Evolutionary conservation across 352 stramenopile genomes (phyloP).

Genomic region (Blastocystis hominis): DNA sequence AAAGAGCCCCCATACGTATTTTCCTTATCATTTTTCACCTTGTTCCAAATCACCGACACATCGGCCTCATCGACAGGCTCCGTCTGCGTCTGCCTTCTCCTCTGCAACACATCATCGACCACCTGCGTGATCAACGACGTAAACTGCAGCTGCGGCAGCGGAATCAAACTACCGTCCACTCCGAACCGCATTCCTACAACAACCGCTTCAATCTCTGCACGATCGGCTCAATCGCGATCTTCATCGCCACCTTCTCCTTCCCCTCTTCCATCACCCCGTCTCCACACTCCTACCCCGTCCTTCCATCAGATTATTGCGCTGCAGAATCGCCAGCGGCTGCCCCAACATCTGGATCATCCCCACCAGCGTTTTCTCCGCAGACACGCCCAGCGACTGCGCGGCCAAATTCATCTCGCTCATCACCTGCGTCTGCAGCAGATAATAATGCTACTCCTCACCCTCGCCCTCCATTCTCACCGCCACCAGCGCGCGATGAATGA

Average conservation of each 20-base stretch:
- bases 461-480: not conserved
- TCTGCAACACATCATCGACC: not conserved
- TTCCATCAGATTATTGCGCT: not conserved
- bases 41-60: not conserved
- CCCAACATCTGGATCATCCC: not conserved
- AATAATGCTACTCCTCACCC: constrained; percentile 16
- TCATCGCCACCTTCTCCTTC: constrained; percentile 26
- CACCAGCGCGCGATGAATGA: not conserved
- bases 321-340: not conserved
- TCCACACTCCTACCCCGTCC: not conserved
- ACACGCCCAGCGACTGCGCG: constrained; percentile 4
- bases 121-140: not conserved
- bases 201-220: not conserved
- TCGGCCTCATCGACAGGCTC: not conserved
- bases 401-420: constrained; percentile 37
- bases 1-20: not conserved
- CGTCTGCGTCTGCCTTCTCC: not conserved
- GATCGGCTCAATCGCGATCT: not conserved
- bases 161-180: not conserved
- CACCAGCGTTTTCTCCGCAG: not conserved
- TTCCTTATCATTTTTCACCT: not conserved
- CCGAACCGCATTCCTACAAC: not conserved
- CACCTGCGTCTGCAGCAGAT: constrained; percentile 6
- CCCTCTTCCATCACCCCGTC: not conserved
- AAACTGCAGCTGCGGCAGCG: not conserved